Percentiles rank a stretch among this genome's conserved stretches.
These are phyloP conservation scores for Cytospora piceicola DNA, from an alignment of 2,329 filamentous ascomycete species.

Conservation along the genomic window DNA sequence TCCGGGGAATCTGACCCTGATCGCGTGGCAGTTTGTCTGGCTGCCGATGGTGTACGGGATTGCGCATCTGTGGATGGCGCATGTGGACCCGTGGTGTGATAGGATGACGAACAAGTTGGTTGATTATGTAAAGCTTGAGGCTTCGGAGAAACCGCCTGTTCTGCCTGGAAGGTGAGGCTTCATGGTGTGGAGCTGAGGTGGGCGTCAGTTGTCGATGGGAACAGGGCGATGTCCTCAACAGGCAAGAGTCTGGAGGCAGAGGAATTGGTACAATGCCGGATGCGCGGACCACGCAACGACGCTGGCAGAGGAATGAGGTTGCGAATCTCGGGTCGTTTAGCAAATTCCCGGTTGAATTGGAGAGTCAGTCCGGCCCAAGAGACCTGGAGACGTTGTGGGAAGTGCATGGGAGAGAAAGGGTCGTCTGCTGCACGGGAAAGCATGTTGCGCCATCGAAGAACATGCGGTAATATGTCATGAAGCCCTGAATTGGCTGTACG, in stretches of 20 bases:
- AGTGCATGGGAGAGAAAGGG: constrained; percentile 2
- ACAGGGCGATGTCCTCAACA: background rate
- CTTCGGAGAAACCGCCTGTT: constrained; percentile 32
- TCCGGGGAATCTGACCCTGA: constrained; percentile 43
- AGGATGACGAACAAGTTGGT: constrained; percentile 46
- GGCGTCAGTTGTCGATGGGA: too few relatives aligned
- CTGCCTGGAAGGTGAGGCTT: constrained; percentile 11
- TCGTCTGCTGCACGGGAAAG: constrained; percentile 4
- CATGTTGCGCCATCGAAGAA: background rate
- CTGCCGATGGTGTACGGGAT: constrained; percentile 51
- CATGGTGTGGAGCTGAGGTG: background rate
- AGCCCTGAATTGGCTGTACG: background rate
- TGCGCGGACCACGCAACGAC: background rate
- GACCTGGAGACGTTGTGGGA: background rate
- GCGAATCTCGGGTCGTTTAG: constrained; percentile 10
- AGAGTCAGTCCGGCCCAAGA: background rate
- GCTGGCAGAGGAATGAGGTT: constrained; percentile 12
- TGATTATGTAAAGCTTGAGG: constrained; percentile 30
- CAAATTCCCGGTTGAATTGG: background rate
- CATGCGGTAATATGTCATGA: background rate
- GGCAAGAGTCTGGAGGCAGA: background rate
- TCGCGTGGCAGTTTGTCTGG: constrained; percentile 48
- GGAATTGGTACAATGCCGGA: background rate
- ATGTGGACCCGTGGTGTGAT: constrained; percentile 57
- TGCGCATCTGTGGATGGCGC: constrained; percentile 55